Evolutionary conservation across 1,284 basidiomycete species (phyloP).

Genomic region (Trametes sp.): DNA sequence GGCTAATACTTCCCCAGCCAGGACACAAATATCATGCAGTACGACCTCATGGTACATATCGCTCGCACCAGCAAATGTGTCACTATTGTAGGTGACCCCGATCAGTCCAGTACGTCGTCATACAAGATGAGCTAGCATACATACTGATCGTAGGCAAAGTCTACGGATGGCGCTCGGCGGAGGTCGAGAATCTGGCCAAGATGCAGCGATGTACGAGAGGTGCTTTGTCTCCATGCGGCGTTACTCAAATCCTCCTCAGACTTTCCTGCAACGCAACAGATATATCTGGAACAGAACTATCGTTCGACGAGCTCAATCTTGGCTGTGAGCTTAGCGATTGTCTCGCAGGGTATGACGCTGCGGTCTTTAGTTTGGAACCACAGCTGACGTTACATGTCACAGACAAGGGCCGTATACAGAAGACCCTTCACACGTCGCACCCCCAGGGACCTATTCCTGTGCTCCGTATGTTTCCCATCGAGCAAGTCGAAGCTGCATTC

Average conservation of each 20-base stretch:
- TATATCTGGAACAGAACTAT: slow-evolving; percentile 89
- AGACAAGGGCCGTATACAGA: slow-evolving; percentile 80
- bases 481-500: slow-evolving; percentile 71
- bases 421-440: slow-evolving; percentile 80
- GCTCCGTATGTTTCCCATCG: slow-evolving; percentile 54
- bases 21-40: slow-evolving; percentile 90
- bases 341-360: slow-evolving; percentile 73
- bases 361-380: not conserved
- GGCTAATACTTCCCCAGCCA: slow-evolving; percentile 55
- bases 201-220: slow-evolving; percentile 68
- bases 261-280: slow-evolving; percentile 70
- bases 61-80: slow-evolving; percentile 64
- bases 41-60: slow-evolving; percentile 83
- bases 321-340: slow-evolving; percentile 77
- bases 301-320: slow-evolving; percentile 86
- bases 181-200: slow-evolving; percentile 79
- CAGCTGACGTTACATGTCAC: slow-evolving; percentile 1
- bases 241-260: slow-evolving; percentile 50
- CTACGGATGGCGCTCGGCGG: slow-evolving; percentile 91
- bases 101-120: slow-evolving; percentile 80
- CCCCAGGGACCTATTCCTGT: slow-evolving; percentile 67
- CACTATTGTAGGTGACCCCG: slow-evolving; percentile 92
- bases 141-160: slow-evolving; percentile 50
- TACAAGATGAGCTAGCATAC: too few relatives aligned
- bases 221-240: too few relatives aligned